Evolutionary conservation across 331 rosid genomes (phyloP).

Genomic region (Ulmus americana): DNA sequence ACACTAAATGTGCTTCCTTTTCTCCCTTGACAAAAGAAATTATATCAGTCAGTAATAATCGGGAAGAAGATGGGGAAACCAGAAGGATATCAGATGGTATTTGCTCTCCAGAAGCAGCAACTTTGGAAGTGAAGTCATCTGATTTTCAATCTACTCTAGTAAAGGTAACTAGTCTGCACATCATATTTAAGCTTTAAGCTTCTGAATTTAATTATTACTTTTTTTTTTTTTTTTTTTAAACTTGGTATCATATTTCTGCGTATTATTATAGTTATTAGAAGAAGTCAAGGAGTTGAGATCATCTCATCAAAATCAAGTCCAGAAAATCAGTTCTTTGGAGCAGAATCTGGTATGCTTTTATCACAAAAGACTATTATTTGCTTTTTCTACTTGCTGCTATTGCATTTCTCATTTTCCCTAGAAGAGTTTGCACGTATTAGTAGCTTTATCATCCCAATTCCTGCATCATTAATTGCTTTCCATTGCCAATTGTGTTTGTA

Average conservation of each 20-base stretch:
- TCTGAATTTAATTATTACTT: not conserved
- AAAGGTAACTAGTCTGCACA: slow-evolving; percentile 23
- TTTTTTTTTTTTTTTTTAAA: not conserved
- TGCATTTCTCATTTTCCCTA: not conserved
- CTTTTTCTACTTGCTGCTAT: not conserved
- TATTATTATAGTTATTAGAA: slow-evolving; percentile 21
- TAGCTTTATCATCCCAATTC: not conserved
- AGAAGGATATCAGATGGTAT: not conserved
- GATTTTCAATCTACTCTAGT: slow-evolving; percentile 11
- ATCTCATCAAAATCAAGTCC: slow-evolving; percentile 26
- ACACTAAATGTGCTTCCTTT: slow-evolving; percentile 13
- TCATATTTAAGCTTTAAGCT: slow-evolving; percentile 10
- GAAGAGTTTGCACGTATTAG: not conserved
- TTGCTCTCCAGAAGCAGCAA: slow-evolving; percentile 17
- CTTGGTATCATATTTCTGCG: slow-evolving; percentile 5
- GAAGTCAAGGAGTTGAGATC: slow-evolving; percentile 36
- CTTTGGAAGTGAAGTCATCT: slow-evolving; percentile 17
- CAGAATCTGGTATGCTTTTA: slow-evolving; percentile 38
- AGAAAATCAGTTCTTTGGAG: slow-evolving; percentile 34
- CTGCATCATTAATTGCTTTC: not conserved
- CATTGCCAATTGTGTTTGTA: not conserved
- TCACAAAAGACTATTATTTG: not conserved
- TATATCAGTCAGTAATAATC: not conserved
- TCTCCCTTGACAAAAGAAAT: not conserved
- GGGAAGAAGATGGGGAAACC: not conserved